Percentiles rank a stretch among this genome's conserved stretches.
phyloP scores from a whole-genome alignment of 331 rosid genomes.

The Erythrophleum ivorense region DNA sequence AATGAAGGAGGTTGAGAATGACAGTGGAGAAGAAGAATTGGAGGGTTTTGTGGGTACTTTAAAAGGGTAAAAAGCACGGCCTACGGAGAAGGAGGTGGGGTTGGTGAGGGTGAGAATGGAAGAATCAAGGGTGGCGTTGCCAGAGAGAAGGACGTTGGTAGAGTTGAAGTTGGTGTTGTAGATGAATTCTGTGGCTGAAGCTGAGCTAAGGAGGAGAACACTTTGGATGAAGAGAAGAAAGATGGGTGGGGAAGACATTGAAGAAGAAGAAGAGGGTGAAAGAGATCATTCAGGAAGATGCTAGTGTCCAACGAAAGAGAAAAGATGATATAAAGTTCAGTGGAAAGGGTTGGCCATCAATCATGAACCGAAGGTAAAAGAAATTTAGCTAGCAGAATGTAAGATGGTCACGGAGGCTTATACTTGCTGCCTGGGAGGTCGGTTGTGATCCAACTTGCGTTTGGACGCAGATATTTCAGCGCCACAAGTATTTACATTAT shows the following conservation, averaged over 20 bases:
- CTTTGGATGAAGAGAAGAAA: constrained; percentile 16
- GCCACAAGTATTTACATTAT: background rate
- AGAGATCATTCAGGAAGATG: constrained; percentile 5
- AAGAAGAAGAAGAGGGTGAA: background rate
- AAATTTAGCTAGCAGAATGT: background rate
- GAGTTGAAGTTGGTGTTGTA: constrained; percentile 65
- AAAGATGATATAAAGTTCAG: background rate
- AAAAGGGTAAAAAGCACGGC: constrained; percentile 61
- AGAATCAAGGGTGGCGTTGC: constrained; percentile 56
- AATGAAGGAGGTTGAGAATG: constrained; percentile 65
- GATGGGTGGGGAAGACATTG: constrained; percentile 41
- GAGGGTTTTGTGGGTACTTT: constrained; percentile 52
- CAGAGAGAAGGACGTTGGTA: constrained; percentile 49
- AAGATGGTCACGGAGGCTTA: background rate
- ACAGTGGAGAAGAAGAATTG: constrained; percentile 37
- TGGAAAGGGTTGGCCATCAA: background rate
- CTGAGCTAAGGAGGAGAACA: constrained; percentile 27
- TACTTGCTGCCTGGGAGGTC: background rate
- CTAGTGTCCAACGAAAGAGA: background rate
- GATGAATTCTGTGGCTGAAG: constrained; percentile 50
- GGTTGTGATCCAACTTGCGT: background rate
- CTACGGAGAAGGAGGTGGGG: constrained; percentile 50
- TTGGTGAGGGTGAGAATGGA: constrained; percentile 61
- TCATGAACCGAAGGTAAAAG: background rate
- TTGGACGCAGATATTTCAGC: background rate